Evolutionary conservation across 179 eudicot genomes (phyloP), one percentile per base, ranked within the genome.

Genomic region (Beta corolliflora): DNA sequence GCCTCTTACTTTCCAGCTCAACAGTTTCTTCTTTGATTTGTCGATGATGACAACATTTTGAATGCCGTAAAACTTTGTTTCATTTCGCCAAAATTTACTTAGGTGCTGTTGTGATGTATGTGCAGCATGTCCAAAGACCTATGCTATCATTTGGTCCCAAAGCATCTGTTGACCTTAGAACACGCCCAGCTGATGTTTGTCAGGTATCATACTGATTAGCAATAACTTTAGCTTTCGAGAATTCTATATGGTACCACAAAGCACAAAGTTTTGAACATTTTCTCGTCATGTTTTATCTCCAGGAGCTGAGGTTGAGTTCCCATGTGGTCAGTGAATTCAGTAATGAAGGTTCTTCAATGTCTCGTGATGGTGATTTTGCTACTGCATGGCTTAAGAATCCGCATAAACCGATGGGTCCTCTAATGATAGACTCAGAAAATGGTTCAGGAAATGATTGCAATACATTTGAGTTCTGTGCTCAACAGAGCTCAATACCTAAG

Each of bases 61-160:
- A 25, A 68, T 12, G 29, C 9, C 45, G 52, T 16, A 12, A 21
- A 29, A 29, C 0, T 45, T 4, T 53, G 7, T 21, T 50, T 44
- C 55, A 54, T 46, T 45, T 66, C 54, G 55, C 36, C 52, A 48
- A 18, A 66, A 58, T 14, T 77, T 59, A 48, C 60, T 19, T 70
- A 54, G 50, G 50, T 15, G 29, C 21, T 73, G 52, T 71, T 80
- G 31, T 71, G 76, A 70, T 83, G 25, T 54, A 81, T 82, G 60
- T 89, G 90, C 93, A 94, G 99, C 99, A 94, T 90, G 98, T 96
- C 77, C 97, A 94, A 85, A 90, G 98, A 84, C 94, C 99, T 72
- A 84, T 91, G 87, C 88, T 91, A 45, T 96, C 94, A 78, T 96
- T 96, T 89, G 99, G 99, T 77, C 98, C 97, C 73, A 96, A 96